Evolutionary conservation across 2,329 filamentous ascomycete genomes (phyloP).

Genomic region (Helminthosporium solani): DNA sequence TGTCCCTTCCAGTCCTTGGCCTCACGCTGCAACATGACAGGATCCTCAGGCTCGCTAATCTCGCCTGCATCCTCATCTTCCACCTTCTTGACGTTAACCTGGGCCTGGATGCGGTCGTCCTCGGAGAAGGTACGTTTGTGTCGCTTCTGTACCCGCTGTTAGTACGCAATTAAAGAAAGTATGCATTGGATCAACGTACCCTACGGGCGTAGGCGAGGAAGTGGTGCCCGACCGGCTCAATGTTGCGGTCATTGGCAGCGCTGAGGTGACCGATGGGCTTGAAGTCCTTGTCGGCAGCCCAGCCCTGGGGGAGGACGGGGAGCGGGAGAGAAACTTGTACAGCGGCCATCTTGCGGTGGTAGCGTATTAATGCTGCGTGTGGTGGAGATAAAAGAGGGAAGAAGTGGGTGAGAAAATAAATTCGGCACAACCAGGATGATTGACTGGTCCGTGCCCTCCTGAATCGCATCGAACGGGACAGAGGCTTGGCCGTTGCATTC

Average conservation of each 20-base stretch:
- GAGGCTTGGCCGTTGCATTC: constrained; percentile 1
- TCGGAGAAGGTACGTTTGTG: constrained; percentile 98
- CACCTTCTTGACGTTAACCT: constrained; percentile 91
- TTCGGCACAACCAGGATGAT: neutral
- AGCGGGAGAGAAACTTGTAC: constrained; percentile 65
- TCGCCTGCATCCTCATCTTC: constrained; percentile 89
- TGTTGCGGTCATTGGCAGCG: constrained; percentile 75
- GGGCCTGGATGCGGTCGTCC: constrained; percentile 95
- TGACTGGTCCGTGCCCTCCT: neutral
- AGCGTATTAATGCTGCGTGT: constrained; percentile 4
- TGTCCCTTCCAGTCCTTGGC: constrained; percentile 99
- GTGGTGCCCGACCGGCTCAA: constrained; percentile 95
- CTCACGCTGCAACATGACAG: constrained; percentile 85
- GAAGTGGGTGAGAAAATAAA: constrained; percentile 13
- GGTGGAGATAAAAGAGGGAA: constrained; percentile 8
- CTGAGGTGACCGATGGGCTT: constrained; percentile 78
- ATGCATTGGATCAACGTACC: constrained; percentile 51
- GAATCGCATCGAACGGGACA: neutral
- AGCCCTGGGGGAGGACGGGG: constrained; percentile 74
- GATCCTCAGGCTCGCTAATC: constrained; percentile 91
- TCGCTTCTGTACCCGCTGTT: constrained; percentile 56
- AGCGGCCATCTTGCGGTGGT: constrained; percentile 59
- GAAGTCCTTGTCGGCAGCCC: constrained; percentile 89
- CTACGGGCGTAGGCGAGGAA: constrained; percentile 96
- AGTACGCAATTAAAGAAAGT: constrained; percentile 8